These are phyloP conservation scores for Candida nanaspora DNA, from an alignment of 805 yeast species.

Conservation along the genomic window DNA sequence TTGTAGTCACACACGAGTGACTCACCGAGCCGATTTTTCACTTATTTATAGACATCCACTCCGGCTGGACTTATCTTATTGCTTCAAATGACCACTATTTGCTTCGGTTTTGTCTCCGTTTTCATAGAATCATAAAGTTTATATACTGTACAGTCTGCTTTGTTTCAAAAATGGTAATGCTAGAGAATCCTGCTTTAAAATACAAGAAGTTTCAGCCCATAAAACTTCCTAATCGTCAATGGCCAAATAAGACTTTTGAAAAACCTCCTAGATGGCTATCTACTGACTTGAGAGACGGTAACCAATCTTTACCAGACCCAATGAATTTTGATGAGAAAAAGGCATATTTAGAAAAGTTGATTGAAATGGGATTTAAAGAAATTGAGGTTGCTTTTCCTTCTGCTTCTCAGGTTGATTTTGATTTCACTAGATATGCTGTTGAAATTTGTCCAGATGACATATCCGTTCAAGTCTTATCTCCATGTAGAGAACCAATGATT, in stretches of 20 bases:
- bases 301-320: constrained; percentile 81
- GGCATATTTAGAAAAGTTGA: constrained; percentile 57
- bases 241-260: constrained; percentile 57
- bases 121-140: no score
- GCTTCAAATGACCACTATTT: no score
- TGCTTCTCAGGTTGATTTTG: constrained; percentile 75
- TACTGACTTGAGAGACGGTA: constrained; percentile 79
- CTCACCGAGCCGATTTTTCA: no score
- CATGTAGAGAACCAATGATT: constrained; percentile 70
- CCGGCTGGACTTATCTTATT: no score
- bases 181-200: constrained; percentile 55
- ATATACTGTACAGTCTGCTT: no score
- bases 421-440: constrained; percentile 69
- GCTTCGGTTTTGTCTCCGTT: no score
- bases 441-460: constrained; percentile 73
- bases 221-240: constrained; percentile 52
- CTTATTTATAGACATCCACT: no score
- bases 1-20: no score
- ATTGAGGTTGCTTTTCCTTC: constrained; percentile 80
- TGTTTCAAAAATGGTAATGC: constrained; percentile 24
- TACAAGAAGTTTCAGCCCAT: constrained; percentile 52
- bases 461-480: constrained; percentile 67
- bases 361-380: constrained; percentile 73
- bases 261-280: constrained; percentile 78
- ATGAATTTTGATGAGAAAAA: constrained; percentile 78